A percentile compares a stretch with the other conserved stretches of the same genome.
Conservation (phyloP, 257 asterid species). For the Solanum clarkiae region DNA sequence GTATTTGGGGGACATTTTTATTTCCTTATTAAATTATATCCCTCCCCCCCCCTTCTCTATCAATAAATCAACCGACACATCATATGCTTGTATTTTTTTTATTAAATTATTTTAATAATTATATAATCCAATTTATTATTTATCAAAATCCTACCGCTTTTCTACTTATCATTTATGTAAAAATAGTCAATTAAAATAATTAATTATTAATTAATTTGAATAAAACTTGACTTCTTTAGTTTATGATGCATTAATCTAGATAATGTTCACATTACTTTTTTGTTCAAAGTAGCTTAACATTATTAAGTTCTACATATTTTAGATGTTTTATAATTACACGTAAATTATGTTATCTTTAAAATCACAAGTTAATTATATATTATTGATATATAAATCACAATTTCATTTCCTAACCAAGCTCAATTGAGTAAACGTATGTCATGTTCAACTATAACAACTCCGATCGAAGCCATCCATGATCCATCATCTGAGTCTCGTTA, state of each 20-base stretch:
- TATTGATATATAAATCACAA: too few relatives aligned
- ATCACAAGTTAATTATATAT: neutral
- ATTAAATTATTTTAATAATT: neutral
- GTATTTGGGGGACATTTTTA: neutral
- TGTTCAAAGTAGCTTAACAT: neutral
- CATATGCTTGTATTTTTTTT: neutral
- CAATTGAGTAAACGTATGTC: neutral
- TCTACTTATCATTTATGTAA: too few relatives aligned
- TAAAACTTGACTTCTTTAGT: too few relatives aligned
- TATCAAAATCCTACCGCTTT: neutral
- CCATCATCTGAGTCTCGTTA: neutral
- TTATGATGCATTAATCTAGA: neutral
- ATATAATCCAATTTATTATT: too few relatives aligned
- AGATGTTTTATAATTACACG: neutral
- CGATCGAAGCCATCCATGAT: fast-evolving
- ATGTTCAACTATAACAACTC: neutral
- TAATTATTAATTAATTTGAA: too few relatives aligned
- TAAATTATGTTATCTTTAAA: neutral
- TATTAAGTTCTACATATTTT: neutral
- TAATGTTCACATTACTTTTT: too few relatives aligned
- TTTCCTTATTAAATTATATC: neutral
- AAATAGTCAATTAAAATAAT: too few relatives aligned
- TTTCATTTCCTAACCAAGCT: neutral
- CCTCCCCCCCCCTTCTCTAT: neutral
- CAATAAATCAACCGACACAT: neutral